Evolutionary conservation across 306 rosid species (phyloP).

Genomic region (Vachellia collinsii): DNA sequence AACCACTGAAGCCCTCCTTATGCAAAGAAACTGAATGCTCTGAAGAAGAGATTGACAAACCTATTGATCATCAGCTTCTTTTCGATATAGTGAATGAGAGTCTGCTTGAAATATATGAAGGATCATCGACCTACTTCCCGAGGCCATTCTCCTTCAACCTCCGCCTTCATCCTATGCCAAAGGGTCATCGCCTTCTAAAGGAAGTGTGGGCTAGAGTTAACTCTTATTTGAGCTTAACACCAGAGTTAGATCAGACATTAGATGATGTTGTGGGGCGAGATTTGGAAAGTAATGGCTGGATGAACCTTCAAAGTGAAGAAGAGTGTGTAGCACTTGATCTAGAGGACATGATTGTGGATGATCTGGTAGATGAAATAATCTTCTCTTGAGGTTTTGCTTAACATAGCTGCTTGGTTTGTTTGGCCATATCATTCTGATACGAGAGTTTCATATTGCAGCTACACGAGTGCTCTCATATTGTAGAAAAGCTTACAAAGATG

Average conservation of each 20-base stretch:
- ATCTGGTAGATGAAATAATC: constrained; percentile 73
- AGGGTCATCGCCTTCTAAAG: constrained; percentile 59
- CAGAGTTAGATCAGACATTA: constrained; percentile 75
- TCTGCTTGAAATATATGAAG: constrained; percentile 57
- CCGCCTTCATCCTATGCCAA: constrained; percentile 53
- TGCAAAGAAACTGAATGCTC: constrained; percentile 52
- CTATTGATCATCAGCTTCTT: constrained; percentile 59
- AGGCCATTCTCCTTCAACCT: constrained; percentile 52
- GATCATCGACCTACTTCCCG: constrained; percentile 65
- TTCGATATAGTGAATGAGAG: constrained; percentile 70
- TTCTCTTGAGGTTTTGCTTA: constrained; percentile 37
- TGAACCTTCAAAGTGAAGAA: constrained; percentile 70
- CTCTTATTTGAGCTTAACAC: constrained; percentile 59
- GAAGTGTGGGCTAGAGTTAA: constrained; percentile 55
- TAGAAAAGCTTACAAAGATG: neutral
- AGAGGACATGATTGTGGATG: constrained; percentile 74
- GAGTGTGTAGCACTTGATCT: constrained; percentile 73
- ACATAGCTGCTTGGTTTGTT: neutral
- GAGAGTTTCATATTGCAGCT: neutral
- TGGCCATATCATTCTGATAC: neutral
- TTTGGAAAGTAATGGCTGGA: constrained; percentile 62
- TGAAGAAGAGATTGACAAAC: constrained; percentile 31
- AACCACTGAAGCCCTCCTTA: constrained; percentile 56
- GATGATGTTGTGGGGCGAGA: constrained; percentile 78
- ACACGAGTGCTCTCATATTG: neutral